phyloP scores from a whole-genome alignment of 768 basidiomycete genomes.

The Rubroboletus satanas region DNA sequence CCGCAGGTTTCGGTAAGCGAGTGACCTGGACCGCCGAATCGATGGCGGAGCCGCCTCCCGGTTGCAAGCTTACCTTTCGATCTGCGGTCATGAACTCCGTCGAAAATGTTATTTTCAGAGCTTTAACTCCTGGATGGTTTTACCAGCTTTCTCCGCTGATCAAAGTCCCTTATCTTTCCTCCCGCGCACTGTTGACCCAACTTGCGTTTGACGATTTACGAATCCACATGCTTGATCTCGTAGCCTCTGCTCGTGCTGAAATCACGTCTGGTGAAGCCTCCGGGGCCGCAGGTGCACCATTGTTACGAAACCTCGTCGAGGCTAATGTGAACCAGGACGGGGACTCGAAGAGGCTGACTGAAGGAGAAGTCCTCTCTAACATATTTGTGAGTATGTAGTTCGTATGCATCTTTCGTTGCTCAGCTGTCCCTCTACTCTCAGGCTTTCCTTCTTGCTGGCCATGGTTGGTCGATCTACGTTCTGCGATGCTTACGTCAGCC shows the following conservation, averaged over 20 bases:
- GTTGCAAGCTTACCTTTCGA: conserved; percentile 36
- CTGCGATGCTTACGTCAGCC: not conserved
- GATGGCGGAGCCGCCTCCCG: conserved; percentile 20
- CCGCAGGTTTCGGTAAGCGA: conserved; percentile 41
- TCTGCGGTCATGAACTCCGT: conserved; percentile 29
- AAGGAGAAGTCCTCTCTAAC: conserved; percentile 46
- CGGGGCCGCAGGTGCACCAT: conserved; percentile 29
- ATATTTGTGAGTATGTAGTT: conserved; percentile 38
- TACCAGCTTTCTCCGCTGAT: conserved; percentile 19
- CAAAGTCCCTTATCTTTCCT: conserved; percentile 36
- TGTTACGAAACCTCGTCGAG: conserved; percentile 44
- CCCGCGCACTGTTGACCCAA: conserved; percentile 25
- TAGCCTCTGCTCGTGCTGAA: conserved; percentile 36
- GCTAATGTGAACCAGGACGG: conserved; percentile 42
- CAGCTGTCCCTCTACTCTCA: conserved; percentile 9
- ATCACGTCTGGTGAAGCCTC: conserved; percentile 28
- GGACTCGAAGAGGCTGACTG: conserved; percentile 33
- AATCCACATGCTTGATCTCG: conserved; percentile 40
- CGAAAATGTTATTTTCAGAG: conserved; percentile 27
- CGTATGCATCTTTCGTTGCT: not conserved
- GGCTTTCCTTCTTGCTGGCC: conserved; percentile 48
- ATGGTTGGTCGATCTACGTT: conserved; percentile 32
- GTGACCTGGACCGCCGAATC: conserved; percentile 34
- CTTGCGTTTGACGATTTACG: conserved; percentile 37
- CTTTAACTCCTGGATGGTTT: conserved; percentile 34